Conservation (phyloP, 352 stramenopile species). For the Phytophthora fragariaefolia region DNA sequence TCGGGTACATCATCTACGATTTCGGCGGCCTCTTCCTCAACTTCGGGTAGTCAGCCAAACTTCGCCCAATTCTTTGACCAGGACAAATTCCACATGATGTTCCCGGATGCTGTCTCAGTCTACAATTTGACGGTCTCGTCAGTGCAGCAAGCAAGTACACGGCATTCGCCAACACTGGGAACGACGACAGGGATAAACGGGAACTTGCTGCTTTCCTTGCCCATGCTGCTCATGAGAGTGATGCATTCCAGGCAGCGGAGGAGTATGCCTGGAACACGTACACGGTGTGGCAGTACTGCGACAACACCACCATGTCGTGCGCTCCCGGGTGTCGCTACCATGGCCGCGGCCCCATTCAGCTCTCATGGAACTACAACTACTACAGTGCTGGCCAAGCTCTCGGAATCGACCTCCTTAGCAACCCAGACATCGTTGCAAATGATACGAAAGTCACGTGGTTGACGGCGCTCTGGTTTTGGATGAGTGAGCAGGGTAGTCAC, state of each 20-base stretch:
- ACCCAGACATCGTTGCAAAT: constrained; percentile 47
- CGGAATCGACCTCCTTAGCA: constrained; percentile 46
- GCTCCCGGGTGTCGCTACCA: constrained; percentile 46
- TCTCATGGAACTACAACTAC: constrained; percentile 71
- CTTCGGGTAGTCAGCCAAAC: background rate
- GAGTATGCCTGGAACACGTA: constrained; percentile 49
- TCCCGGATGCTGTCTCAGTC: constrained; percentile 42
- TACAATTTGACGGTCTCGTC: constrained; percentile 54
- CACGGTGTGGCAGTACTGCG: constrained; percentile 51
- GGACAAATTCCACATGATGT: constrained; percentile 38
- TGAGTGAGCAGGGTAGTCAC: constrained; percentile 45
- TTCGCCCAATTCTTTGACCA: constrained; percentile 52
- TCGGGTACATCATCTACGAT: constrained; percentile 7
- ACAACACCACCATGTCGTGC: constrained; percentile 43
- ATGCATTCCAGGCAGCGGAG: constrained; percentile 48
- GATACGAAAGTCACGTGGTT: constrained; percentile 46
- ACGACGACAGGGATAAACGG: constrained; percentile 45
- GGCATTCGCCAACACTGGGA: constrained; percentile 50
- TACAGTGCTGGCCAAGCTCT: constrained; percentile 41
- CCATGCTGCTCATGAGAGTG: constrained; percentile 50
- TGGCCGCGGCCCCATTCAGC: constrained; percentile 52
- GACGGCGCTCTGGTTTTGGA: constrained; percentile 63
- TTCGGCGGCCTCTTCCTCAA: background rate
- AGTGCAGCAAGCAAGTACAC: constrained; percentile 49
- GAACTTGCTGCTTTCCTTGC: constrained; percentile 56